These are phyloP conservation scores for Nicotiana obtusifolia DNA, from an alignment of 257 asterid species.

Conservation along the genomic window DNA sequence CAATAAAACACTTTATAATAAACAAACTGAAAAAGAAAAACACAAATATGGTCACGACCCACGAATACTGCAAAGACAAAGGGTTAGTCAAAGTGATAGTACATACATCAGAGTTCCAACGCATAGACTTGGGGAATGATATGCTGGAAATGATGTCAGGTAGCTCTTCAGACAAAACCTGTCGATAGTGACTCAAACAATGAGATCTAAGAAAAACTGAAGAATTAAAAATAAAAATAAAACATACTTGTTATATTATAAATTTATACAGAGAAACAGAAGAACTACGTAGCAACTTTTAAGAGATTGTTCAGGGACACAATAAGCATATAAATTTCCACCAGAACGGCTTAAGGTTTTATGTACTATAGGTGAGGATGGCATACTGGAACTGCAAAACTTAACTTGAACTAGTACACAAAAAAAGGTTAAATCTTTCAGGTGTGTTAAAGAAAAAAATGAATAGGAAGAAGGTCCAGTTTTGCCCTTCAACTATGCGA, in stretches of 20 bases:
- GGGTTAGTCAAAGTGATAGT: constrained; percentile 18
- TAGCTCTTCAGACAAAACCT: constrained; percentile 85
- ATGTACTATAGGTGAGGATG: not conserved
- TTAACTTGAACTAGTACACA: not conserved
- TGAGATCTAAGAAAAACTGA: not conserved
- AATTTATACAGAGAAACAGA: not conserved
- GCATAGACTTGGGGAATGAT: constrained; percentile 90
- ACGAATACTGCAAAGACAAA: not conserved
- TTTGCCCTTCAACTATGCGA: no score
- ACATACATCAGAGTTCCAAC: constrained; percentile 95
- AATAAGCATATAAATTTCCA: no score
- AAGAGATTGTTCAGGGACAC: not conserved
- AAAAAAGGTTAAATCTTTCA: not conserved
- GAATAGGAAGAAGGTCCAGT: no score
- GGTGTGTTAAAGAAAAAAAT: not conserved
- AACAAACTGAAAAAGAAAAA: not conserved
- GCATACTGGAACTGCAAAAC: not conserved
- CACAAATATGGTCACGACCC: not conserved
- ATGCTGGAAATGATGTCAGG: constrained; percentile 63
- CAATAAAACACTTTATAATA: not conserved
- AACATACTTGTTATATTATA: not conserved
- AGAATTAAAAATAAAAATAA: not conserved
- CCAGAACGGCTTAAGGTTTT: not conserved
- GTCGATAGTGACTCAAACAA: constrained; percentile 23
- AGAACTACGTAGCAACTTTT: not conserved